phyloP scores from a whole-genome alignment of 2,329 filamentous ascomycete genomes.

The Trichoderma breve region DNA sequence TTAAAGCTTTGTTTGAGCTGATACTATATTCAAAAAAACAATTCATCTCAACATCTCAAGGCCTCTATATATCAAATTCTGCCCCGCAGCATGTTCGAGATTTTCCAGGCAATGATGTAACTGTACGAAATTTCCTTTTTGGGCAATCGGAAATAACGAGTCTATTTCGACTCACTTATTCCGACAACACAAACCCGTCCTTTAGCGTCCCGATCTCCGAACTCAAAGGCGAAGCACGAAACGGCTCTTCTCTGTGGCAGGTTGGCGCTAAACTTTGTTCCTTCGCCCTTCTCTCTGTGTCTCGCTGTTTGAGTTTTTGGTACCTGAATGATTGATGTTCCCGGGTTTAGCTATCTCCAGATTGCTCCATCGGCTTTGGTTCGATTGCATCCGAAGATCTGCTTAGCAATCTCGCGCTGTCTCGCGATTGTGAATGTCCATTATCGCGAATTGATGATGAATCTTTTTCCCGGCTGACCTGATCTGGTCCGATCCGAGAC shows the following conservation, averaged over 20 bases:
- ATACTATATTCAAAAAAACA: neutral
- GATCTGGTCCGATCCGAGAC: neutral
- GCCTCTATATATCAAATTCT: constrained; percentile 6
- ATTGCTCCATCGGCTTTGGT: neutral
- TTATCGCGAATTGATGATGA: neutral
- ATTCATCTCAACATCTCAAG: neutral
- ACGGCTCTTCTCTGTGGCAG: too few species aligned
- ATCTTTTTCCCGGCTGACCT: neutral
- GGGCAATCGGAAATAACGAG: constrained; percentile 7
- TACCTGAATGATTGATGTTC: neutral
- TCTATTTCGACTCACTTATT: neutral
- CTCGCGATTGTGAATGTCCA: neutral
- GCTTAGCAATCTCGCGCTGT: neutral
- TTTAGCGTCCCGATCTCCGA: neutral
- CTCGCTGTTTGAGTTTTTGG: neutral
- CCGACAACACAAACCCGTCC: neutral
- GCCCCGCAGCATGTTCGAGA: neutral
- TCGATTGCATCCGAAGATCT: neutral
- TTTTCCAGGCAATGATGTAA: neutral
- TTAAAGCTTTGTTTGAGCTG: neutral
- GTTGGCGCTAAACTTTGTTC: neutral
- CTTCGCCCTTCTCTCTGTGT: neutral
- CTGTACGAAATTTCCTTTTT: neutral
- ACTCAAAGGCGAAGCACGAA: neutral
- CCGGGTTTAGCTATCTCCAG: neutral